These are phyloP conservation scores for Phytophthora citricola DNA, from an alignment of 352 stramenopile genomes.

Conservation along the genomic window DNA sequence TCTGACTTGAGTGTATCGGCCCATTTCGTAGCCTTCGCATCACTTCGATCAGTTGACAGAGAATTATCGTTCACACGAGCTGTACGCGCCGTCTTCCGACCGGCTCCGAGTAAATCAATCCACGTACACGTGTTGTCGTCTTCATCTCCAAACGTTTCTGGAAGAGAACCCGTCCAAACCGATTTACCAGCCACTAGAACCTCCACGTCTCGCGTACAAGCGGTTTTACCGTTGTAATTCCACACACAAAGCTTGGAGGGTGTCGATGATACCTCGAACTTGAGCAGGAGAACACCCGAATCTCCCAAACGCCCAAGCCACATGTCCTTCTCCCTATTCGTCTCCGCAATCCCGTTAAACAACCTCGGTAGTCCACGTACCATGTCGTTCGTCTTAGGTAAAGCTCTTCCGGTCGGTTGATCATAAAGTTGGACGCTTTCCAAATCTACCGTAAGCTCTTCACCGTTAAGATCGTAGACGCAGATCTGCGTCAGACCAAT, in stretches of 20 bases:
- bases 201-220: constrained; percentile 73
- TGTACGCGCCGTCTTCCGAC: constrained; percentile 48
- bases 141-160: constrained; percentile 71
- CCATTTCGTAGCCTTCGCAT: constrained; percentile 7
- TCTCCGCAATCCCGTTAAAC: constrained; percentile 69
- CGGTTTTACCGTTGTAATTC: constrained; percentile 80
- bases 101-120: constrained; percentile 54
- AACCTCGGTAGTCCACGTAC: constrained; percentile 58
- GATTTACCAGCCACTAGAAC: constrained; percentile 64
- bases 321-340: constrained; percentile 77
- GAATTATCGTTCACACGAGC: constrained; percentile 14
- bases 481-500: constrained; percentile 73
- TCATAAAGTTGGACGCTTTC: constrained; percentile 63
- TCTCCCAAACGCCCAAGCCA: constrained; percentile 74
- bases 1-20: constrained; percentile 5
- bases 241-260: constrained; percentile 81
- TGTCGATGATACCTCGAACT: constrained; percentile 45
- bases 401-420: constrained; percentile 42
- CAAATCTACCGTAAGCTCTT: constrained; percentile 58
- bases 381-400: constrained; percentile 77
- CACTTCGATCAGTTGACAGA: constrained; percentile 1
- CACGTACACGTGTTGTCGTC: constrained; percentile 74
- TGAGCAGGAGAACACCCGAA: constrained; percentile 62
- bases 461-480: constrained; percentile 68
- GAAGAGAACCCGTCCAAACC: constrained; percentile 79